Base-by-base conservation (phyloP, 2,329 filamentous ascomycete species). In the Cercospora sp. region DNA sequence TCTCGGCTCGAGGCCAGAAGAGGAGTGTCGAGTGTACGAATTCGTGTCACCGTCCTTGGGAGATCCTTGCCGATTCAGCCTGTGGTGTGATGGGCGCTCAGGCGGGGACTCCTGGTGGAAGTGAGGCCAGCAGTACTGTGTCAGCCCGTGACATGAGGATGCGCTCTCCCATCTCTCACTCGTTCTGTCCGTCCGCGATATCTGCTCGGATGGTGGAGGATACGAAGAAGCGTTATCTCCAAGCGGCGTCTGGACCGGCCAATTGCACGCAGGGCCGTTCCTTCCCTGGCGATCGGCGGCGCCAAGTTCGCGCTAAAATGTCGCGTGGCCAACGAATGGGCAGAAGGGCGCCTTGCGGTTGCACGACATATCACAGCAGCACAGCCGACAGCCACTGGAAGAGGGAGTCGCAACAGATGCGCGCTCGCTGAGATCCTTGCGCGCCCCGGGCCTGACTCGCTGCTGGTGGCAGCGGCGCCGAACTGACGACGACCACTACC, bases 321-420 rank as follows among this genome's bases (percentile, higher is more conserved):
- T 63, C 60, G 60, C 60, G 60, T 63, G 60, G 60, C 59, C 60
- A 51, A 63, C 42, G 39, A 51, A 53, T 16, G 26, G 16, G 33
- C 33, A 61, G 59, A 16, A 48, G 53, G 23, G 53, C 48, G 33
- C 8, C 26, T 13, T 48, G 28, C 28, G 63, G 64, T 63, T 63
- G 60, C 60, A 66, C 65, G 61, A 51, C 59, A 63, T 18, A 12
- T 55, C 55, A 51, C 45, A 51, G 33, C 39, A 36, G 28, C 13
- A 16, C 45, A 39, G 51, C 55, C n/a, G 7, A 60, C 57, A 39
- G 33, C 45, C 18, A 48, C 36, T 60, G 18, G 33, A 33, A 39
- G 28, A 20, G 9, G 23, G 23, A 39, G 57, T 26, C 42, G 45
- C 60, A 39, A 36, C 20, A 18, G 30, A 36, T 63, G 42, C 12